Evolutionary conservation across 768 basidiomycete species (phyloP).

Genomic region (Sporobolomyces pararoseus): DNA sequence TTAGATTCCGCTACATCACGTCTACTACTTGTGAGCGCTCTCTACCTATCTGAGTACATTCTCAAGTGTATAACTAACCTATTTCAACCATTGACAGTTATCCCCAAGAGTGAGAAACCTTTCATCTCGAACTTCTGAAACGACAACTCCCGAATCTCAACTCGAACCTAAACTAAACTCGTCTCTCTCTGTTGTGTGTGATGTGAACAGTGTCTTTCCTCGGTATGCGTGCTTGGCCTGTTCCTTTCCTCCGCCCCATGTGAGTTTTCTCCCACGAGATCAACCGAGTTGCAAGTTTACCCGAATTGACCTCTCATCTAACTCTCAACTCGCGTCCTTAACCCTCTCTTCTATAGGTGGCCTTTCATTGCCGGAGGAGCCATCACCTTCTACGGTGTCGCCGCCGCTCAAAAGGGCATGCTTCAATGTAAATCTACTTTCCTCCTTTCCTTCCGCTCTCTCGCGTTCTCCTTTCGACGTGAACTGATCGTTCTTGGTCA

Average conservation of each 20-base stretch:
- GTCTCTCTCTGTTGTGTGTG: too few relatives aligned
- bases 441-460: background rate
- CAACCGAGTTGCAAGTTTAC: too few relatives aligned
- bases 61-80: background rate
- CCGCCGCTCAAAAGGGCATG: conserved; percentile 38
- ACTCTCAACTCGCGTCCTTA: too few relatives aligned
- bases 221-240: conserved; percentile 42
- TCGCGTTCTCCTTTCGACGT: background rate
- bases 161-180: background rate
- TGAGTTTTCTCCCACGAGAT: background rate
- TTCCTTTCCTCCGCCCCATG: conserved; percentile 43
- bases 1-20: background rate
- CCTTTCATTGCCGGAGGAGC: conserved; percentile 45
- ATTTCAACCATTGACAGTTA: background rate
- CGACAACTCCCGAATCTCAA: background rate
- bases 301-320: too few relatives aligned
- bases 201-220: conserved; percentile 34
- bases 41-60: background rate
- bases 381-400: conserved; percentile 44
- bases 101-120: conserved; percentile 7
- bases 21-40: background rate
- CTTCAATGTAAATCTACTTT: conserved; percentile 25
- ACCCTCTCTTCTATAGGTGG: too few relatives aligned
- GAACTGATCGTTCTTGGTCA: background rate
- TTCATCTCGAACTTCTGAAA: background rate